Evolutionary conservation across 805 yeast species (phyloP), one percentile per base, ranked within the genome.

Genomic region (Priceomyces castillae): DNA sequence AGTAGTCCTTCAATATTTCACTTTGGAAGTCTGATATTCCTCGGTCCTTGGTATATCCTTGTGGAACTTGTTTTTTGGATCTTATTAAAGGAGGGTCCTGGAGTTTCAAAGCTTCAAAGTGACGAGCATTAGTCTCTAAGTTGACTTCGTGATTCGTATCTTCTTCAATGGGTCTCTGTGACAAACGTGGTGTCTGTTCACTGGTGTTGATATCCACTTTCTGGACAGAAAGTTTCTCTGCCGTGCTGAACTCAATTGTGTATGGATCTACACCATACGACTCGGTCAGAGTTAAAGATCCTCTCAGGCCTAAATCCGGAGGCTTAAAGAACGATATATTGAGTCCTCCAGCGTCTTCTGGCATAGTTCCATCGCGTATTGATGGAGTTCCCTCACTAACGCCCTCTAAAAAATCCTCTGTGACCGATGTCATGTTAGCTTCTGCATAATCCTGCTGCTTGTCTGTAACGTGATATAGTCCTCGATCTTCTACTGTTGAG

Each of bases 261-360:
- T 48, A 48, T 3, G 53, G 47, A 38, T 46, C 51, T n/a, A 48
- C 38, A 4, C 48, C 58, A n/a, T 43, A 30, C 10, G 51, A 47
- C 34, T 50, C 55, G 6, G 57, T 39, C 12, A 49, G 37, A 9
- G 50, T 44, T 7, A 53, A 43, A 6, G 56, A 43, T 7, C 28
- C 33, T 14, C 40, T 42, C 16, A 56, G 47, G 10, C 30, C 30
- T 34, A 22, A 4, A 4, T 7, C 26, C 3, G 25, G 37, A 34
- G 40, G 40, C 12, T 33, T 33, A n/a, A 6, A 33, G 22, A 37
- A 37, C 17, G 15, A 14, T n/a, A 37, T 37, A 14, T 37, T 37
- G 18, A 37, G 39, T n/a, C 40, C 40, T 15, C 3, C 31, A 4
- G 30, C 30, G 4, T 20, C 40, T 22, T 18, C 23, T 7, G 11